phyloP scores from a whole-genome alignment of 225 moss, liverwort and hornwort species.

The Straminergon stramineum region DNA sequence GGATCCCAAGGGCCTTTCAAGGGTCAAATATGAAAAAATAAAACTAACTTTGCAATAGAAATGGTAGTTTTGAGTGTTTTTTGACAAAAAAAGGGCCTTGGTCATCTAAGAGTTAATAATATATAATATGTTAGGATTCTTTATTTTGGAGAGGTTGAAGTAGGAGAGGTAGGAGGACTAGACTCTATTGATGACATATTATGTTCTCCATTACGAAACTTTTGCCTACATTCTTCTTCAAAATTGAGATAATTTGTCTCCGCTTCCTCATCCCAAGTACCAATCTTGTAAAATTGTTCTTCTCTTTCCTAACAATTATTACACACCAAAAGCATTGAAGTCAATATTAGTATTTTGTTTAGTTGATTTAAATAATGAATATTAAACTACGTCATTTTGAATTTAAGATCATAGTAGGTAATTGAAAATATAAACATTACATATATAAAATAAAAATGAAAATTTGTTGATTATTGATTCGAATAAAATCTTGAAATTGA shows the following conservation, averaged over 20 bases:
- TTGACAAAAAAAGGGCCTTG: neutral
- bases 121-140: neutral
- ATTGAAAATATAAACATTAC: neutral
- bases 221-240: slow-evolving; percentile 48
- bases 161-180: neutral
- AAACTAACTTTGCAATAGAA: too few relatives aligned
- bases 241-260: slow-evolving; percentile 57
- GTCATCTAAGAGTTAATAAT: neutral
- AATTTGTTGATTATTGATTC: neutral
- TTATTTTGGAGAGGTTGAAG: neutral
- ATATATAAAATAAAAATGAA: neutral
- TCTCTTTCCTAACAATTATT: slow-evolving; percentile 47
- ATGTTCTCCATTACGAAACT: slow-evolving; percentile 1
- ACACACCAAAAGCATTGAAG: neutral
- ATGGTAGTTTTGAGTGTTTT: neutral
- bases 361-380: too few relatives aligned
- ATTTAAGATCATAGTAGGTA: neutral
- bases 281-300: slow-evolving; percentile 49
- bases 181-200: neutral
- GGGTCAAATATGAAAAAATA: neutral
- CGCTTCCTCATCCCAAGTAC: slow-evolving; percentile 56
- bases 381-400: neutral
- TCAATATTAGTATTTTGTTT: neutral
- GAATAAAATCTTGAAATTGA: neutral
- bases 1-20: too few relatives aligned